Percentiles rank a stretch among this genome's conserved stretches.
Evolutionary conservation across 768 basidiomycete species (phyloP).

Genomic region (Mycena amicta): DNA sequence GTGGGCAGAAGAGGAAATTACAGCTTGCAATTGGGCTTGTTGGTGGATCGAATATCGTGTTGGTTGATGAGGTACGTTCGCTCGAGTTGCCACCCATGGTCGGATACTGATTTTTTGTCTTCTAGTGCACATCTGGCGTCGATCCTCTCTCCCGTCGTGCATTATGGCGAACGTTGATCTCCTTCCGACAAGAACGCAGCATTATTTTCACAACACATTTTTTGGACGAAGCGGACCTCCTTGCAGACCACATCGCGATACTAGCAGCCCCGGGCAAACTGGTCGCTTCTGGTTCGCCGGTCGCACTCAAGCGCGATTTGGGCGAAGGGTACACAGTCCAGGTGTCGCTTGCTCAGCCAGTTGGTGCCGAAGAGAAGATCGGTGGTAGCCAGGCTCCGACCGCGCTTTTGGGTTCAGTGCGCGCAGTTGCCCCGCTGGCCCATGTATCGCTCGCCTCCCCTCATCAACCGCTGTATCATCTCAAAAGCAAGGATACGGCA

Average conservation of each 20-base stretch:
- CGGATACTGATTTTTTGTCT: not conserved
- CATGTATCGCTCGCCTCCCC: conserved; percentile 47
- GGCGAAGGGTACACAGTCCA: conserved; percentile 74
- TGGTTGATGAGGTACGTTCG: conserved; percentile 53
- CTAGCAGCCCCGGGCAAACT: conserved; percentile 75
- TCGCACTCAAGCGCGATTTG: conserved; percentile 68
- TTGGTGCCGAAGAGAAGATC: conserved; percentile 30
- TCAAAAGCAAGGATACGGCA: conserved; percentile 60
- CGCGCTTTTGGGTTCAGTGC: conserved; percentile 45
- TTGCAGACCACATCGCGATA: conserved; percentile 77
- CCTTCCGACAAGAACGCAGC: conserved; percentile 64
- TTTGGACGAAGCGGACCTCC: conserved; percentile 58
- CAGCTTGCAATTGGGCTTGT: conserved; percentile 82
- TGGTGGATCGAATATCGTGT: conserved; percentile 69
- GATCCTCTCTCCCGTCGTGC: conserved; percentile 80
- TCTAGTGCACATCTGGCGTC: conserved; percentile 70
- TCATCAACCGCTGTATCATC: conserved; percentile 51
- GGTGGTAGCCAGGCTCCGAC: conserved; percentile 14
- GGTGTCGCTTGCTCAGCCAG: conserved; percentile 43
- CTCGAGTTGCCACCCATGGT: not conserved
- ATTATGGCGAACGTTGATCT: conserved; percentile 73
- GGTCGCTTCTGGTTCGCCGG: conserved; percentile 73
- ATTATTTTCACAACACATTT: conserved; percentile 78
- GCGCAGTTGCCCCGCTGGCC: conserved; percentile 46
- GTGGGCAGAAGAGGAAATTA: conserved; percentile 82